Base-by-base conservation (phyloP, 306 rosid genomes). In the Comarum palustre region DNA sequence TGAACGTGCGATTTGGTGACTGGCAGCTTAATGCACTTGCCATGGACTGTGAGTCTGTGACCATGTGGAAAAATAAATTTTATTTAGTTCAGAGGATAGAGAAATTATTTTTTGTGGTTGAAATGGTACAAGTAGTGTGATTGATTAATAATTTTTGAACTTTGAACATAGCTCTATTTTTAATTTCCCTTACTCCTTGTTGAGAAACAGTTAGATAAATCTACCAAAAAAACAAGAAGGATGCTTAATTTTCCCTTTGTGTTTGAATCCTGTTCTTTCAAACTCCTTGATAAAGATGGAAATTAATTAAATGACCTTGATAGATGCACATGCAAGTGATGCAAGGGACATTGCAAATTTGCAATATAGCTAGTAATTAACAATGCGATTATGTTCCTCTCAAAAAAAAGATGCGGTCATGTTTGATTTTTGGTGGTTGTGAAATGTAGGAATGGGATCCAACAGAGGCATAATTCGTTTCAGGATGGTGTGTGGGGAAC, bases 401-500 rank as follows among this genome's bases (percentile, higher is more conserved):
- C n/a, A n/a, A n/a, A n/a, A n/a, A n/a, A n/a, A n/a, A n/a, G n/a
- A 48, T 52, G 59, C 9, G 59, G 34, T 32, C 8, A 16, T 62
- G 45, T 62, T 14, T 52, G 59, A 52, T 52, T 20, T 52, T 52
- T 20, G 59, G 29, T 20, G 20, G 34, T 36, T 55, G 43, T 34
- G 10, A 22, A 64, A 54, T 8, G 42, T 43, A 94, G 99, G 99
- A 91, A 72, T 43, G 99, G 99, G 39, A 73, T 94, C 36, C 99
- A 94, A 41, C 89, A 94, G 75, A 89, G 99, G 32, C 90, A 96
- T 77, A 94, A 91, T 68, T 94, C 99, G 25, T 94, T 43, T 13
- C 96, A 89, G 81, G 99, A 94, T 63, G 97, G 99, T 8, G 93
- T 94, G 4, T 76, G 25, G 0, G 99, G 99, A 73, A 94, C 99